Base-by-base conservation (phyloP, 139 green algal genomes). In the Eudorina sp. region DNA sequence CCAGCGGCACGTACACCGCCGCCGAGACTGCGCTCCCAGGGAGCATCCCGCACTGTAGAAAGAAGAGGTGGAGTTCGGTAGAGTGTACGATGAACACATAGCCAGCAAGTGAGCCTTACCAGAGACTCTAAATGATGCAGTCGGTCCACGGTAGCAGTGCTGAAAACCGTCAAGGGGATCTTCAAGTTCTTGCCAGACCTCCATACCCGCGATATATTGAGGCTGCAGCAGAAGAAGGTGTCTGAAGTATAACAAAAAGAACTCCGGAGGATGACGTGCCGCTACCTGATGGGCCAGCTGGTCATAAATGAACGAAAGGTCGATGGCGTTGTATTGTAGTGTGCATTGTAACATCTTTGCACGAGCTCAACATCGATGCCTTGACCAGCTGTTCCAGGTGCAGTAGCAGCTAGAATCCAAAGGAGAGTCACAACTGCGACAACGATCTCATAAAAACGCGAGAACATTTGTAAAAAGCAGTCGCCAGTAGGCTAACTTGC, bases 71-170 rank as follows among this genome's bases (percentile, higher is more conserved):
- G n/a, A 4, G 66, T 75, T 25, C 41, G 66, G 13, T 23, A 19
- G 82, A 66, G 16, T n/a, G n/a, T n/a, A n/a, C n/a, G n/a, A n/a
- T n/a, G n/a, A n/a, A n/a, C n/a, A n/a, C n/a, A n/a, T n/a, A n/a
- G n/a, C n/a, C n/a, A n/a, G 58, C 14, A 29, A 21, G 58, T 34
- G 14, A 21, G 66, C 16, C 29, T 68, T 69, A 89, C 76, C 7
- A 91, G 86, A 16, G 78, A 69, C 34, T 92, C 81, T 46, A 92
- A 78, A 45, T 92, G 90, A 36, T 90, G 69, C 27, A 92, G 51
- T 16, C 90, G 85, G 81, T 81, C 86, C 4, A 88, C 62, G 23
- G 89, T 92, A 19, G 89, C 55, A 8, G 84, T 88, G 34, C 80
- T 91, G n/a, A 91, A 85, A 21, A 92, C 82, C 21, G 90, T 92